Percentiles rank a stretch among this genome's conserved stretches.
Conservation (phyloP, 2,329 filamentous ascomycete genomes). For the Aureobasidium sp. region DNA sequence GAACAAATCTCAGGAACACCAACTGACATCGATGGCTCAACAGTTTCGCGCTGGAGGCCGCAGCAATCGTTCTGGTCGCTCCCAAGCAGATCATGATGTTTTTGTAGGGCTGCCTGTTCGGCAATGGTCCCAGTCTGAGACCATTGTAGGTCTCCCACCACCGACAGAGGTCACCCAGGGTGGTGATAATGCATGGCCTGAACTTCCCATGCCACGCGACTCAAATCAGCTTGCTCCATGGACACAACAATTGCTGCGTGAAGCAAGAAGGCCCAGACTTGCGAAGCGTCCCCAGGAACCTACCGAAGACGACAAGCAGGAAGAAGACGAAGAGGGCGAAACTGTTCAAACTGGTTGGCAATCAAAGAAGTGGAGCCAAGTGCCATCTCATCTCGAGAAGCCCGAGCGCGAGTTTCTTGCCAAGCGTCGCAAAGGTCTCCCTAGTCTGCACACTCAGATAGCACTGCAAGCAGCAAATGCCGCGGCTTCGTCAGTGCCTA, state of each 20-base stretch:
- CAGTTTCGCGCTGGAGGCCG: slow-evolving; percentile 53
- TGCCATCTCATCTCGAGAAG: slow-evolving; percentile 51
- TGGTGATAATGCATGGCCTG: slow-evolving; percentile 66
- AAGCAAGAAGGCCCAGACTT: slow-evolving; percentile 67
- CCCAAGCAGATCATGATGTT: slow-evolving; percentile 58
- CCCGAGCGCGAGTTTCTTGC: slow-evolving; percentile 57
- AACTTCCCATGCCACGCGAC: slow-evolving; percentile 84
- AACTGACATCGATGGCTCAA: background rate
- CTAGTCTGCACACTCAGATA: slow-evolving; percentile 42
- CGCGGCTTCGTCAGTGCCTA: slow-evolving; percentile 33
- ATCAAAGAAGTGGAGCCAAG: slow-evolving; percentile 51
- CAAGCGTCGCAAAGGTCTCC: slow-evolving; percentile 53
- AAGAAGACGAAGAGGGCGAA: slow-evolving; percentile 26
- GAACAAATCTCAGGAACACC: background rate
- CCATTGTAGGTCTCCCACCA: slow-evolving; percentile 44
- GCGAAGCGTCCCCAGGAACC: slow-evolving; percentile 63
- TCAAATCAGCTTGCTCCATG: slow-evolving; percentile 68
- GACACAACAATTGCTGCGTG: slow-evolving; percentile 74
- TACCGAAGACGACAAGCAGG: slow-evolving; percentile 55
- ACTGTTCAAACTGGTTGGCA: slow-evolving; percentile 40
- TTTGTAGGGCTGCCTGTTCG: slow-evolving; percentile 75
- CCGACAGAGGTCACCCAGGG: slow-evolving; percentile 56
- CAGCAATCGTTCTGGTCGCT: slow-evolving; percentile 51
- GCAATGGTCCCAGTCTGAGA: slow-evolving; percentile 70
- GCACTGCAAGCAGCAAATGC: slow-evolving; percentile 18